Base-by-base conservation (phyloP, 1,284 basidiomycete species). In the Rhodotorula sp. region DNA sequence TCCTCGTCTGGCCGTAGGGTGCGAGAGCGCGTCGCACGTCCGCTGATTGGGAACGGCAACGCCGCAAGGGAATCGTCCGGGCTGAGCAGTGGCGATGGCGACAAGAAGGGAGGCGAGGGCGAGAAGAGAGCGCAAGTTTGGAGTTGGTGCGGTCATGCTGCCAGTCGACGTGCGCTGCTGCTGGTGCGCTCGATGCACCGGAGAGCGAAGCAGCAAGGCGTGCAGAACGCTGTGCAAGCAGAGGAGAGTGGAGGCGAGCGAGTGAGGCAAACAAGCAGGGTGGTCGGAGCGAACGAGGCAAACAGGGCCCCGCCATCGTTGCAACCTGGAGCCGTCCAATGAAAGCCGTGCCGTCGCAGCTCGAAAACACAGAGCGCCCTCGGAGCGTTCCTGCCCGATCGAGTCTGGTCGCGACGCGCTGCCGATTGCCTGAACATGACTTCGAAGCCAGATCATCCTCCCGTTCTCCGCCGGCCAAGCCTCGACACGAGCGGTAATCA, bases 51-150 rank as follows among this genome's bases (percentile, higher is more conserved):
- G 62, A 24, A 44, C 24, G 24, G 24, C 46, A 2, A 49, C 56
- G 11, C 70, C 70, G 60, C 70, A 71, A 3, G 66, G 65, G 59
- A 71, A 67, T 11, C 70, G 58, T 8, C 54, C 70, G 20, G 70
- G 62, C n/a, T 68, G 66, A 1, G 64, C 68, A 8, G 34, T 20
- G 20, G 62, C 67, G 46, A 60, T 29, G n/a, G 57, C 32, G 34
- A 59, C 15, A 52, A 66, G 54, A 56, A 62, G 55, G 5, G 52
- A n/a, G 4, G 68, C 64, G n/a, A 70, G n/a, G 30, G 62, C 60
- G 47, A 70, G 47, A 32, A 52, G 46, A 3, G 62, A n/a, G 53
- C n/a, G 10, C 29, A 11, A 46, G 30, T 17, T 22, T 17, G 9
- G 56, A 22, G 15, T 29, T n/a, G 34, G 8, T 17, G 51, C 11